These are phyloP conservation scores for Amanita rubescens DNA, from an alignment of 768 basidiomycete species.

Conservation along the genomic window DNA sequence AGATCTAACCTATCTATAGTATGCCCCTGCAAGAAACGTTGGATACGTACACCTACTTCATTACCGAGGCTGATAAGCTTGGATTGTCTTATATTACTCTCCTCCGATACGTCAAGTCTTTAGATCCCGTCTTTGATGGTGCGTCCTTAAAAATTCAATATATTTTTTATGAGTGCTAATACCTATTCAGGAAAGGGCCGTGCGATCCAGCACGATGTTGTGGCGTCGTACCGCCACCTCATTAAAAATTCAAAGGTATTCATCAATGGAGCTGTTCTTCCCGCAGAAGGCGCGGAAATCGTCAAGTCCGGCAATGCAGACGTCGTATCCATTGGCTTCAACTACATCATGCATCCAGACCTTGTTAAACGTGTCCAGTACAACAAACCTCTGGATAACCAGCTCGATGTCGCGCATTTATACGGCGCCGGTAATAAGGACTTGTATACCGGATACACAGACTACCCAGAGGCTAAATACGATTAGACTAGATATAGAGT, in stretches of 20 bases:
- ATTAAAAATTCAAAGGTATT: conserved; percentile 31
- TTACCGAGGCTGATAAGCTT: conserved; percentile 32
- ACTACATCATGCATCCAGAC: conserved; percentile 35
- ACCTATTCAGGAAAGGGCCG: conserved; percentile 22
- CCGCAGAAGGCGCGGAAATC: conserved; percentile 29
- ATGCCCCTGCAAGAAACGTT: conserved; percentile 39
- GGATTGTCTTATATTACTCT: conserved; percentile 25
- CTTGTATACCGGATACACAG: conserved; percentile 27
- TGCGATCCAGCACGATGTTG: conserved; percentile 31
- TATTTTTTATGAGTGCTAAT: neutral
- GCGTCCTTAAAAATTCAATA: neutral
- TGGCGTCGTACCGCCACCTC: conserved; percentile 27
- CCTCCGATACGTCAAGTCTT: conserved; percentile 17
- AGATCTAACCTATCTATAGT: conserved; percentile 12
- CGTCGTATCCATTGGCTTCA: conserved; percentile 29
- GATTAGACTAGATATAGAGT: neutral
- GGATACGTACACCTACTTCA: conserved; percentile 33
- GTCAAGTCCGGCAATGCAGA: conserved; percentile 27
- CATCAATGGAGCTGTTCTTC: conserved; percentile 29
- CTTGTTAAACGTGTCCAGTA: conserved; percentile 28
- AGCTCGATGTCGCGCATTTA: conserved; percentile 20
- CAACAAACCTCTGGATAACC: conserved; percentile 28
- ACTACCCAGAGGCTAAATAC: conserved; percentile 25
- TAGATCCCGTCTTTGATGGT: conserved; percentile 26
- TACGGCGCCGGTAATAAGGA: conserved; percentile 20